Conservation (phyloP, 352 stramenopile species). For the Pythium pyrilobum region DNA sequence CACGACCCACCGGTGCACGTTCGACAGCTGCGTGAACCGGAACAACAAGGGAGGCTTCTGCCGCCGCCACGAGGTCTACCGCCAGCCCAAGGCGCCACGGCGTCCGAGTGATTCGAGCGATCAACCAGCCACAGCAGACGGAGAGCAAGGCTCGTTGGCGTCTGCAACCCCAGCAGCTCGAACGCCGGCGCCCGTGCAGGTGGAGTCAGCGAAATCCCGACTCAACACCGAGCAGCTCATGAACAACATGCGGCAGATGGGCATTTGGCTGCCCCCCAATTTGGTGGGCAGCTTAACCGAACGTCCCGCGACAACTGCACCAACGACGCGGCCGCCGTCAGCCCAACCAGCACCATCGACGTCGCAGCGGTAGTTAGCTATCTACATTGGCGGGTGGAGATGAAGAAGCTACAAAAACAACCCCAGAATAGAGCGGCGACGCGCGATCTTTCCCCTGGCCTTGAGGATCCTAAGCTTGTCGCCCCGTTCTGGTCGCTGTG, state of each 20-base stretch:
- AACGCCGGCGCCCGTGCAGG: background rate
- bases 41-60: constrained; percentile 25
- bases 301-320: background rate
- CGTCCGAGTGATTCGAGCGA: background rate
- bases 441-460: no score
- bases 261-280: constrained; percentile 19
- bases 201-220: background rate
- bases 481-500: no score
- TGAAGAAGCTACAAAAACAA: no score
- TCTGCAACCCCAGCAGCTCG: background rate
- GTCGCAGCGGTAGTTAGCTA: no score
- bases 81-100: background rate
- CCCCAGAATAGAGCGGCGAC: no score
- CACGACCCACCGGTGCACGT: constrained; percentile 27
- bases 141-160: no score
- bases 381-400: background rate
- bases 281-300: background rate
- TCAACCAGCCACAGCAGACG: background rate
- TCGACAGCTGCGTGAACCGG: constrained; percentile 25
- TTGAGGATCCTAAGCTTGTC: no score
- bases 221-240: constrained; percentile 13
- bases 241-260: constrained; percentile 22
- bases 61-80: constrained; percentile 24
- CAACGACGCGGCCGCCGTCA: no score
- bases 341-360: no score